Conservation (phyloP, 2,329 filamentous ascomycete species). For the Claviceps lovelessii region DNA sequence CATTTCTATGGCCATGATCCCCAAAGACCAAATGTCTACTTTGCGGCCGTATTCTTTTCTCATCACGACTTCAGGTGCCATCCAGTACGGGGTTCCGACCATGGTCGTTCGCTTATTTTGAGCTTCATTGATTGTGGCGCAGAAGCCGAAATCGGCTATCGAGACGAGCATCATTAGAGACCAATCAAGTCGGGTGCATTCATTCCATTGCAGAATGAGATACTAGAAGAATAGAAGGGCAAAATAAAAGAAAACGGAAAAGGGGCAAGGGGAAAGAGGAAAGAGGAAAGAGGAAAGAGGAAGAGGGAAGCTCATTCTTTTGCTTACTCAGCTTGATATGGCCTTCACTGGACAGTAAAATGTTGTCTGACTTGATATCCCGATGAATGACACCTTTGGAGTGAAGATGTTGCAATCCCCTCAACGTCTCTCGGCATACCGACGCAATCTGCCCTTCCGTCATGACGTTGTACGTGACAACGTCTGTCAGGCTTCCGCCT, state of each 20-base stretch:
- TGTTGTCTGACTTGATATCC: conserved; percentile 98
- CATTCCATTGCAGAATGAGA: background rate
- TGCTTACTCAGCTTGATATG: conserved; percentile 89
- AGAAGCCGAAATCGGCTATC: conserved; percentile 92
- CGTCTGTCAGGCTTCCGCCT: conserved; percentile 90
- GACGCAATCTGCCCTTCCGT: conserved; percentile 93
- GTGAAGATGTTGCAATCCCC: conserved; percentile 85
- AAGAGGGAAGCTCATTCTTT: background rate
- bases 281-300: background rate
- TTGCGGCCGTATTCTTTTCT: conserved; percentile 96
- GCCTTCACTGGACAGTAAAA: conserved; percentile 81
- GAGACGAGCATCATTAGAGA: conserved; percentile 11
- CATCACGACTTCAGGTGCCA: conserved; percentile 96
- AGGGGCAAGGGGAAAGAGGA: background rate
- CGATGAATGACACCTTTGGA: conserved; percentile 97
- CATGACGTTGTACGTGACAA: conserved; percentile 99
- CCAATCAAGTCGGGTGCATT: background rate
- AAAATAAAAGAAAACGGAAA: background rate
- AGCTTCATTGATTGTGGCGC: conserved; percentile 92
- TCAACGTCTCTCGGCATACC: conserved; percentile 84
- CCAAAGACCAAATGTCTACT: conserved; percentile 95
- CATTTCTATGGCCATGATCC: conserved; percentile 99
- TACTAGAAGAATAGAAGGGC: background rate
- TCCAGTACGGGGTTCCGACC: conserved; percentile 99
- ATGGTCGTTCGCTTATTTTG: conserved; percentile 97